Evolutionary conservation across 2,329 filamentous ascomycete species (phyloP), one percentile per base, ranked within the genome.

Genomic region (Calonectria ilicicola): DNA sequence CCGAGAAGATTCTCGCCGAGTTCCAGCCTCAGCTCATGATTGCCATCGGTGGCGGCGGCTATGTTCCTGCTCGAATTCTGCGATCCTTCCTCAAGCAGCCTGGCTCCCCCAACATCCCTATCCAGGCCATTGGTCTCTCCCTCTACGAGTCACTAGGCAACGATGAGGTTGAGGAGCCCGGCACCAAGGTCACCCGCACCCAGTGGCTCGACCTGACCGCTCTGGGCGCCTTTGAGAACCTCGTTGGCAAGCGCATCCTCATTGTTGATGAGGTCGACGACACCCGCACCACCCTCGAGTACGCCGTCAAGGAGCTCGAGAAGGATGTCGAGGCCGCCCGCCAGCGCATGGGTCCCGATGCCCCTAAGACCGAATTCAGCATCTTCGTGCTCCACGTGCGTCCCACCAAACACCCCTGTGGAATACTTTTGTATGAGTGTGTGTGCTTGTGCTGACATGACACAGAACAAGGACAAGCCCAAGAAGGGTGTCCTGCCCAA

Each of bases 11-110:
- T 84, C 92, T 99, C 80, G 88, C 92, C 83, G 91, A 94, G 19
- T 95, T 98, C 89, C 90, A 95, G 83, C 97, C 97, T 46, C 95
- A 98, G 85, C 94, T 99, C 79, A 98, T 99, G 90, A 98, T 99
- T 85, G 97, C 97, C 83, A 98, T 98, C 84, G 97, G 97, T 80
- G 97, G 97, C 77, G 97, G 97, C 80, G 97, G 97, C 81, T 99
- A 98, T 86, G 95, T 99, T 47, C 97, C 97, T 74, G 97, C 97
- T 56, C 94, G 97, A 80, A 99, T 99, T 84, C 91, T 99, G 76
- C 95, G 97, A 76, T 98, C 97, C 23, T 99, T 99, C 89, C 94
- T 99, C 84, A 98, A 98, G 90, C 91, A 92, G 83, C 90, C 94
- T 72, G 95, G 94, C 79, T 91, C 89, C 74, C 92, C 95, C 85